A percentile compares a stretch with the other conserved stretches of the same genome.
These are phyloP conservation scores for Purshia tridentata DNA, from an alignment of 306 rosid genomes.

Conservation along the genomic window DNA sequence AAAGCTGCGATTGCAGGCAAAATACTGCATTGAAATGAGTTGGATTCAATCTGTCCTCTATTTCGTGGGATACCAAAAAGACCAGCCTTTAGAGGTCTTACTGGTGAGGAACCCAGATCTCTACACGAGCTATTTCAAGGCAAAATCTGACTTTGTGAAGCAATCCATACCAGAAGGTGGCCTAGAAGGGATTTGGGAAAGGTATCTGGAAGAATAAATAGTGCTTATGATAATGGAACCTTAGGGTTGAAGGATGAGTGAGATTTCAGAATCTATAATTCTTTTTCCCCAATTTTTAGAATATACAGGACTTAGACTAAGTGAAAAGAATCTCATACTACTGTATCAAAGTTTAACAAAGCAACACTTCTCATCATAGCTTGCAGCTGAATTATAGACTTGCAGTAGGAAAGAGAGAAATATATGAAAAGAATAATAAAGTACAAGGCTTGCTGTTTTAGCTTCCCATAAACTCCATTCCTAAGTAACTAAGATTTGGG, in stretches of 20 bases:
- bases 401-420: too few species aligned
- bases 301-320: constrained; percentile 40
- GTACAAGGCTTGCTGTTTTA: too few species aligned
- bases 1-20: constrained; percentile 41
- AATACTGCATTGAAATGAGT: constrained; percentile 57
- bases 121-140: constrained; percentile 48
- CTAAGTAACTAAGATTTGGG: too few species aligned
- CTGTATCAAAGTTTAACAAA: too few species aligned
- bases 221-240: constrained; percentile 52
- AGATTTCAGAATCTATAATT: constrained; percentile 38
- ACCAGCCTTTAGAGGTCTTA: constrained; percentile 37
- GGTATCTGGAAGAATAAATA: constrained; percentile 37
- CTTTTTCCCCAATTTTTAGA: constrained; percentile 58
- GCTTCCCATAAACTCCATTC: too few species aligned
- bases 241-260: constrained; percentile 50
- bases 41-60: constrained; percentile 52
- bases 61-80: constrained; percentile 34
- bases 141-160: constrained; percentile 54
- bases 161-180: constrained; percentile 43
- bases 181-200: constrained; percentile 46
- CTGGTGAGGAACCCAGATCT: constrained; percentile 30
- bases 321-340: too few species aligned
- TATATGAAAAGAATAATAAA: too few species aligned
- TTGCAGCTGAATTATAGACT: background rate
- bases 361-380: background rate